Percentiles rank a stretch among this genome's conserved stretches.
Conservation (phyloP, 106 monocot genomes). For the Dioscorea zingiberensis region DNA sequence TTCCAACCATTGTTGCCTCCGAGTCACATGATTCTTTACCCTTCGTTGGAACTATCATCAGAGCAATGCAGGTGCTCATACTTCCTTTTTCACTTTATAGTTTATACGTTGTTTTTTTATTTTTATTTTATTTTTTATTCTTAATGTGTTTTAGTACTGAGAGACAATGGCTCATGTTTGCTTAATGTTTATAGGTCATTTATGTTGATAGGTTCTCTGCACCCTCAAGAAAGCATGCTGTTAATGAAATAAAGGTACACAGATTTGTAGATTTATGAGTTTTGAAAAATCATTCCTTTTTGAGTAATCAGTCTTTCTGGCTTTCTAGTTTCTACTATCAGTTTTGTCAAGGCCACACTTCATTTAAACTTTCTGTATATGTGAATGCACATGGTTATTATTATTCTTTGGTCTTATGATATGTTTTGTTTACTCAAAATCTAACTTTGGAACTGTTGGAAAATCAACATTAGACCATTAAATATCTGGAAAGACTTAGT, state of each 20-base stretch:
- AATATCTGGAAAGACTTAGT: too few species aligned
- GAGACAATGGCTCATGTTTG: too few species aligned
- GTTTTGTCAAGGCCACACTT: too few species aligned
- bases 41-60: slow-evolving; percentile 93
- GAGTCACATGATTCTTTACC: slow-evolving; percentile 91
- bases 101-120: background rate
- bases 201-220: slow-evolving; percentile 97
- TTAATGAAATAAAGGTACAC: slow-evolving; percentile 94
- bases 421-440: too few species aligned
- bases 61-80: slow-evolving; percentile 86
- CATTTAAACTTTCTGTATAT: too few species aligned
- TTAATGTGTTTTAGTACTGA: background rate
- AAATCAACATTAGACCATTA: too few species aligned
- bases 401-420: too few species aligned
- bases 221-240: slow-evolving; percentile 73
- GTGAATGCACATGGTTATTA: too few species aligned
- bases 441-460: too few species aligned
- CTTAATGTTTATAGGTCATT: slow-evolving; percentile 54
- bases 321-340: too few species aligned
- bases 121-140: background rate
- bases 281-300: background rate
- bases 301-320: too few species aligned
- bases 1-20: slow-evolving; percentile 91
- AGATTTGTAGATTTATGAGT: background rate
- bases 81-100: background rate